A percentile compares a stretch with the other conserved stretches of the same genome.
Evolutionary conservation across 345 rosid species (phyloP).

Genomic region (Euphorbia peplus): DNA sequence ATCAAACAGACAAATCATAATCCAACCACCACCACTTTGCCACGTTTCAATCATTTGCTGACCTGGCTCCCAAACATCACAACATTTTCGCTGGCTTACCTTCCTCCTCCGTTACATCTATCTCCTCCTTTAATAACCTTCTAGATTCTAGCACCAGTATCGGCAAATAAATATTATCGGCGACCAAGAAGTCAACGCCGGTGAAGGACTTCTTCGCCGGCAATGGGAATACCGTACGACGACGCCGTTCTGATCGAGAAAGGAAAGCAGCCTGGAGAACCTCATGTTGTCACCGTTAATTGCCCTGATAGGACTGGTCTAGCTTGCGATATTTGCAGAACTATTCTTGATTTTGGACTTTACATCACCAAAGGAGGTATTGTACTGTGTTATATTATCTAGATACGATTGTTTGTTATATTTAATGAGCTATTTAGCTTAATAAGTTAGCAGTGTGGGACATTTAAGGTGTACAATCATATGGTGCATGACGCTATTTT

Average conservation of each 20-base stretch:
- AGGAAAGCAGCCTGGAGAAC: conserved; percentile 57
- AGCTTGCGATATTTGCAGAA: conserved; percentile 67
- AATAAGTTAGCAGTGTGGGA: too few relatives aligned
- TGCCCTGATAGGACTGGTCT: conserved; percentile 79
- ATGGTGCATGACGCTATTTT: too few relatives aligned
- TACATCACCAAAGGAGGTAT: conserved; percentile 73
- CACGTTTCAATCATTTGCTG: conserved; percentile 22
- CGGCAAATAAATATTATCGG: not conserved
- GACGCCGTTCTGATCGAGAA: conserved; percentile 62
- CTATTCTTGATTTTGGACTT: conserved; percentile 76
- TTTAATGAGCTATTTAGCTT: too few relatives aligned
- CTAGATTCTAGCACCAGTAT: not conserved
- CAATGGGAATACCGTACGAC: conserved; percentile 51
- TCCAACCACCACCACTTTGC: not conserved
- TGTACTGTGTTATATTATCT: conserved; percentile 10
- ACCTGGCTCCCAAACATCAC: conserved; percentile 2
- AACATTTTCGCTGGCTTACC: not conserved
- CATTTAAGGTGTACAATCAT: too few relatives aligned
- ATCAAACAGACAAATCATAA: not conserved
- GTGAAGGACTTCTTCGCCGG: not conserved
- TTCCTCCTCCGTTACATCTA: not conserved
- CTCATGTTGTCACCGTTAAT: conserved; percentile 69
- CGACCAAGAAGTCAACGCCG: not conserved
- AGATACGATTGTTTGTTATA: too few relatives aligned
- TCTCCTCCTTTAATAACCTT: not conserved